Base-by-base conservation (phyloP, 257 asterid species). In the Capsicum chinense region DNA sequence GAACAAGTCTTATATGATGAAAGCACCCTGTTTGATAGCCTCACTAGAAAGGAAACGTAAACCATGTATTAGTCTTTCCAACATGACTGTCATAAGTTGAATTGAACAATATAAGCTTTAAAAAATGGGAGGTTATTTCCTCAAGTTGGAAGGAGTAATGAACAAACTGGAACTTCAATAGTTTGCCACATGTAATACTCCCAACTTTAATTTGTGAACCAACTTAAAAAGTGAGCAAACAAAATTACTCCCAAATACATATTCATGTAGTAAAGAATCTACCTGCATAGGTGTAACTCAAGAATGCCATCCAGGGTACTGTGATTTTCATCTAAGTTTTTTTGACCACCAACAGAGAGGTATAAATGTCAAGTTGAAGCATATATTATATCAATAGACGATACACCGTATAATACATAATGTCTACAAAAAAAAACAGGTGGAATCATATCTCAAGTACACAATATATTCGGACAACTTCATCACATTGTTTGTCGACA, bases 241-340 rank as follows among this genome's bases (percentile, higher is more conserved):
- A 1, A 62, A 62, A 62, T 19, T 62, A 62, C 3, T 62, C 21
- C 3, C 6, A 19, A n/a, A 2, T 60, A n/a, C 37, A 10, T 62
- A 19, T 19, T 19, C 6, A 58, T 58, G 56, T 15, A 47, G 9
- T 16, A 14, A 5, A 39, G 37, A 66, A 48, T 84, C 84, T 85
- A 92, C 88, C 84, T 90, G 68, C 74, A 86, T 64, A 9, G 86
- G 94, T 87, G 98, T 98, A 79, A 98, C 98, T 69, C 97, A 98
- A 86, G 92, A 94, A 89, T 92, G 97, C 94, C 94, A 90, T 84
- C 99, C 98, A 81, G 94, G 95, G 86, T 42, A 42, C 3, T 42
- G 47, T 42, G 47, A 42, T 5, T 5, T 42, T 42, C 47, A 42
- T 42, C 47, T 87, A 96, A 88, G 87, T 88, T 96, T 98, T 94